These are phyloP conservation scores for Paracoccidioides lutzii DNA, from an alignment of 2,329 filamentous ascomycete genomes.

Conservation along the genomic window DNA sequence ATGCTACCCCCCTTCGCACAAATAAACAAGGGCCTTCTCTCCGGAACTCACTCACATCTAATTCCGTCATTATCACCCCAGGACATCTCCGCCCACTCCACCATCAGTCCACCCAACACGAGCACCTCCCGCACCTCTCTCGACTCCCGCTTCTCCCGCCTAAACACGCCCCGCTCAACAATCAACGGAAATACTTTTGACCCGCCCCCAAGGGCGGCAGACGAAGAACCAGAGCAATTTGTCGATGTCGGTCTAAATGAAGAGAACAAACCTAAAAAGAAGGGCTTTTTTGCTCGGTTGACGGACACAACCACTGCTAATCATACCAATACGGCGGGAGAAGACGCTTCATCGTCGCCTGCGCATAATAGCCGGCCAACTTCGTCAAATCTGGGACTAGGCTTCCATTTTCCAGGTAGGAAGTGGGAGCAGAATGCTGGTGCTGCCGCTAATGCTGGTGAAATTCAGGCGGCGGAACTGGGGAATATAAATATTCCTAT, in stretches of 20 bases:
- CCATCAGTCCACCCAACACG: slow-evolving; percentile 48
- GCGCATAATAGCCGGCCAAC: slow-evolving; percentile 30
- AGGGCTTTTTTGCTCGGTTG: slow-evolving; percentile 67
- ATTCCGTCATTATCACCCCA: slow-evolving; percentile 24
- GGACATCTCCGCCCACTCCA: slow-evolving; percentile 85
- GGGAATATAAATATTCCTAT: slow-evolving; percentile 39
- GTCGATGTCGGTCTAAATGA: slow-evolving; percentile 84
- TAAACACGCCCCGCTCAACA: slow-evolving; percentile 49
- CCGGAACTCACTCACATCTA: background rate
- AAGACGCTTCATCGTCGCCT: slow-evolving; percentile 6
- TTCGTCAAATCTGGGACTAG: slow-evolving; percentile 33
- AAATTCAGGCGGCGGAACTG: slow-evolving; percentile 65
- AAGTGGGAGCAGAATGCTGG: slow-evolving; percentile 56
- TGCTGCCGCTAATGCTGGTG: slow-evolving; percentile 34
- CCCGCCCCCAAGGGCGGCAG: slow-evolving; percentile 21
- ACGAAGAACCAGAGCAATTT: slow-evolving; percentile 68
- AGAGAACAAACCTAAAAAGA: slow-evolving; percentile 46
- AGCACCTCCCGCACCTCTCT: slow-evolving; percentile 59
- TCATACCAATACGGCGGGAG: background rate
- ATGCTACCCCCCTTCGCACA: slow-evolving; percentile 28
- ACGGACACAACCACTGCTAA: slow-evolving; percentile 38
- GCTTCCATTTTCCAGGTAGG: slow-evolving; percentile 56
- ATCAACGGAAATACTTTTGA: slow-evolving; percentile 46
- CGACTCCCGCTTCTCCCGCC: slow-evolving; percentile 56
- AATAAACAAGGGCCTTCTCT: background rate